phyloP scores from a whole-genome alignment of 2,329 filamentous ascomycete species.

The Botrytis pseudocinerea region DNA sequence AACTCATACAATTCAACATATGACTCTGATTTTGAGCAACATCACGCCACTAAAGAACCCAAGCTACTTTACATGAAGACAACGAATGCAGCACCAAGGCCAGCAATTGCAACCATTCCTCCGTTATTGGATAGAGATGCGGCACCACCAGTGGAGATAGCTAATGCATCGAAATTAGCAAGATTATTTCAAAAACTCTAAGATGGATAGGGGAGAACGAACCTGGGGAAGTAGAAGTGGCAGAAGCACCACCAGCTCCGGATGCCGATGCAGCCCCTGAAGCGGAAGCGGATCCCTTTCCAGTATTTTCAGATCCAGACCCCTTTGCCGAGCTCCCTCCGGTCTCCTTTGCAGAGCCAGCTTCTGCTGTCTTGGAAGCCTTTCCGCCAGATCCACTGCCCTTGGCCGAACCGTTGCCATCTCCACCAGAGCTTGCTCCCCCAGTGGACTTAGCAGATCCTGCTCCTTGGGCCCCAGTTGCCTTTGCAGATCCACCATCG shows the following conservation, averaged over 20 bases:
- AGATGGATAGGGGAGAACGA: background rate
- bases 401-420: background rate
- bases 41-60: background rate
- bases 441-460: slow-evolving; percentile 14
- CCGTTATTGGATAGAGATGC: slow-evolving; percentile 32
- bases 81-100: slow-evolving; percentile 38
- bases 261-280: slow-evolving; percentile 13
- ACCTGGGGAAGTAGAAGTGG: slow-evolving; percentile 16
- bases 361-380: background rate
- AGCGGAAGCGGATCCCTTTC: slow-evolving; percentile 5
- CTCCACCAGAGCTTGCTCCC: background rate
- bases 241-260: slow-evolving; percentile 17
- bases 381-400: slow-evolving; percentile 2
- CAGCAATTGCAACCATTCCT: slow-evolving; percentile 37
- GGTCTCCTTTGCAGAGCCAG: slow-evolving; percentile 1
- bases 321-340: background rate
- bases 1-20: background rate
- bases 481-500: background rate
- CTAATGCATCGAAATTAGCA: background rate
- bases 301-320: background rate
- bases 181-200: background rate
- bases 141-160: slow-evolving; percentile 30
- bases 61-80: slow-evolving; percentile 37
- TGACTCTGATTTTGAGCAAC: background rate
- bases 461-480: background rate